Conservation (phyloP, 305 asterid genomes). For the Andrographis paniculata region DNA sequence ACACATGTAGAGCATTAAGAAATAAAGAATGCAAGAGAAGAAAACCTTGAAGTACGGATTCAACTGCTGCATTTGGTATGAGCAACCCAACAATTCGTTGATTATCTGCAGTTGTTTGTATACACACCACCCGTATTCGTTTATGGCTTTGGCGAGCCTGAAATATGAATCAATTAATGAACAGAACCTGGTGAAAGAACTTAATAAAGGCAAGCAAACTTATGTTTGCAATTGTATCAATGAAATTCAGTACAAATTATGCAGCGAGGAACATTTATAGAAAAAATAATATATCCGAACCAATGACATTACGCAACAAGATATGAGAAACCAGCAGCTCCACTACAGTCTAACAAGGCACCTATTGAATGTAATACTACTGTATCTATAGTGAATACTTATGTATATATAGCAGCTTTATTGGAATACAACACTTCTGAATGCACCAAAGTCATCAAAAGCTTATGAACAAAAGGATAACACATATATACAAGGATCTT, state of each 20-base stretch:
- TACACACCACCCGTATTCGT: conserved; percentile 76
- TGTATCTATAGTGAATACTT: too few species aligned
- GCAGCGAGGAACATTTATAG: background rate
- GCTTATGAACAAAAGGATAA: too few species aligned
- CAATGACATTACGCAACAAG: too few species aligned
- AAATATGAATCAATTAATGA: conserved; percentile 11
- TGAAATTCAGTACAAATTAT: conserved; percentile 5
- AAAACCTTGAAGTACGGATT: conserved; percentile 84
- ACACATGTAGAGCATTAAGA: background rate
- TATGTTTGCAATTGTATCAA: background rate
- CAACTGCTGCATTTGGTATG: conserved; percentile 92
- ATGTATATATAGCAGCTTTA: too few species aligned
- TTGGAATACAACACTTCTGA: too few species aligned
- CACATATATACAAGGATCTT: too few species aligned
- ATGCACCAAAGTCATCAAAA: too few species aligned
- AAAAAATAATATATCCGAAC: too few species aligned
- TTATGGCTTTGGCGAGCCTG: conserved; percentile 83
- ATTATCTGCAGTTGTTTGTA: conserved; percentile 78
- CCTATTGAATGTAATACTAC: too few species aligned
- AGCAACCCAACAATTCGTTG: conserved; percentile 86
- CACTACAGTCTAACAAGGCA: too few species aligned
- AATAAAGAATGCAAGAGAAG: conserved; percentile 8
- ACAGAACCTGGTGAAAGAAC: background rate
- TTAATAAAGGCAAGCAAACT: conserved; percentile 6
- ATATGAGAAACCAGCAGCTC: too few species aligned